Percentiles rank a stretch among this genome's conserved stretches.
phyloP scores from a whole-genome alignment of 2,329 filamentous ascomycete species.

The Sporothrix pseudoabietina region DNA sequence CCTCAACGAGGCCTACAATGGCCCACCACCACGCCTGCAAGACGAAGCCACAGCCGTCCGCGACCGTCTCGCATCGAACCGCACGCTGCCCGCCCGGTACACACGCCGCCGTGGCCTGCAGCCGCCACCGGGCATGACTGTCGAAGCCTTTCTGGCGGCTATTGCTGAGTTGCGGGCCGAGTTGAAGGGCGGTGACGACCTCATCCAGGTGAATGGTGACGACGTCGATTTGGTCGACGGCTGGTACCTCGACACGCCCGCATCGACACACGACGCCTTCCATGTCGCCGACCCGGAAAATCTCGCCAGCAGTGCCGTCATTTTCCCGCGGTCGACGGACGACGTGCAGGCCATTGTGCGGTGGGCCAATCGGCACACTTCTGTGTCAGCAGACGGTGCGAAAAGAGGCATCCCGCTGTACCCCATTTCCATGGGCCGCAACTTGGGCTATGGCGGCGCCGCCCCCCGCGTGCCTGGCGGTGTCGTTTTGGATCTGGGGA shows the following conservation, averaged over 20 bases:
- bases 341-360: constrained; percentile 52
- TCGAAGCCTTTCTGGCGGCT: constrained; percentile 38
- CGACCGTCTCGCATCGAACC: constrained; percentile 36
- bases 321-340: constrained; percentile 48
- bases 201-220: constrained; percentile 42
- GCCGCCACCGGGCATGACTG: constrained; percentile 39
- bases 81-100: constrained; percentile 36
- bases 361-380: constrained; percentile 40
- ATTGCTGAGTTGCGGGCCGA: constrained; percentile 40
- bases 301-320: constrained; percentile 48
- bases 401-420: constrained; percentile 48
- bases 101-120: constrained; percentile 35
- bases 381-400: neutral
- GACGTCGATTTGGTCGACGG: constrained; percentile 40
- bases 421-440: constrained; percentile 53
- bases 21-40: constrained; percentile 36
- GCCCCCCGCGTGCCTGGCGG: constrained; percentile 55
- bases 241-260: constrained; percentile 41
- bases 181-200: constrained; percentile 37
- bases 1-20: constrained; percentile 38
- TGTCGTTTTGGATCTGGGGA: constrained; percentile 56
- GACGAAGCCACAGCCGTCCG: constrained; percentile 36
- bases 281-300: constrained; percentile 48
- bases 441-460: constrained; percentile 53
- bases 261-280: constrained; percentile 48